Conservation (phyloP, 306 rosid genomes). For the Phaseolus lunatus region DNA sequence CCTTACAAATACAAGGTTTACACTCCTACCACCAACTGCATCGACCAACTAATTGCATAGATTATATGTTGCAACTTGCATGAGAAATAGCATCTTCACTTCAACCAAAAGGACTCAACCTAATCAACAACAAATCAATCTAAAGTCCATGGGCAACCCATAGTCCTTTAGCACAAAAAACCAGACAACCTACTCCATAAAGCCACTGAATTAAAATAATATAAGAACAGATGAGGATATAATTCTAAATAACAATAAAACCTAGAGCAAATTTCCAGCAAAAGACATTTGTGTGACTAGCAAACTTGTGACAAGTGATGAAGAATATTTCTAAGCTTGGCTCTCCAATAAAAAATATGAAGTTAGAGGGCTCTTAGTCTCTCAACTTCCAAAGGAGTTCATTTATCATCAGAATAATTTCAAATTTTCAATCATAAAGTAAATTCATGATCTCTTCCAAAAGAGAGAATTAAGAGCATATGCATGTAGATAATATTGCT, state of each 20-base stretch:
- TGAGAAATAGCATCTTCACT: background rate
- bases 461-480: slow-evolving; percentile 27
- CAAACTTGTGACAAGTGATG: background rate
- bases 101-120: background rate
- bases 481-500: background rate
- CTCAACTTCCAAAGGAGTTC: background rate
- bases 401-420: slow-evolving; percentile 18
- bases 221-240: background rate
- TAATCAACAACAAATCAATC: background rate
- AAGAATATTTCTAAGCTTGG: background rate
- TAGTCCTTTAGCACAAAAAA: background rate
- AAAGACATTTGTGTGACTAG: background rate
- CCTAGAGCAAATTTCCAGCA: no score
- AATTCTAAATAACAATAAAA: background rate
- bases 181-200: background rate
- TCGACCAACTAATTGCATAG: background rate
- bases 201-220: background rate
- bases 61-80: background rate
- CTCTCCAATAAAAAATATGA: background rate
- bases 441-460: slow-evolving; percentile 16
- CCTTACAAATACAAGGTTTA: slow-evolving; percentile 6
- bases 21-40: background rate
- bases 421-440: slow-evolving; percentile 36
- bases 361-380: background rate
- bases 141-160: background rate